Conservation (phyloP, 345 rosid species). For the Eucalyptus tenuipes region DNA sequence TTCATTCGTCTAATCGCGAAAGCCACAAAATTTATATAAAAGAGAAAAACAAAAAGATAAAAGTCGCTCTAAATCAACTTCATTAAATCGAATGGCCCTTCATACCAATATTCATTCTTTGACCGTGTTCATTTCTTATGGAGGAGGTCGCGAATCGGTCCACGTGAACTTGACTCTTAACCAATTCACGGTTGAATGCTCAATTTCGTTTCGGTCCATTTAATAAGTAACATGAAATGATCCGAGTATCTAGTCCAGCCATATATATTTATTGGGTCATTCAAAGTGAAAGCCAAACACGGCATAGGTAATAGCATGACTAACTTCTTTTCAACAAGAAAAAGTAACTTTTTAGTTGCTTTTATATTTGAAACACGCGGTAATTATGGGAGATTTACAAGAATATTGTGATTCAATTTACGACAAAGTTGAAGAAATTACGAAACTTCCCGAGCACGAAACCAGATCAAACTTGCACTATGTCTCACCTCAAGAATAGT, state of each 20-base stretch:
- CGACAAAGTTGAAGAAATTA: too few species aligned
- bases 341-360: too few species aligned
- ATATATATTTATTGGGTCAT: too few species aligned
- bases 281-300: not conserved
- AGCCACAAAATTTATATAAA: too few species aligned
- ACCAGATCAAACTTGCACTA: too few species aligned
- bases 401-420: too few species aligned
- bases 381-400: too few species aligned
- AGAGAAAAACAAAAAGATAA: accelerated
- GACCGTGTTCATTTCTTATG: not conserved
- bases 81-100: not conserved
- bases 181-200: not conserved
- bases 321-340: too few species aligned
- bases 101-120: not conserved
- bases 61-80: not conserved
- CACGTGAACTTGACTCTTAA: not conserved
- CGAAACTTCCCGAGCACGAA: too few species aligned
- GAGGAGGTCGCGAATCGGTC: not conserved
- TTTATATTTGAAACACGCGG: too few species aligned
- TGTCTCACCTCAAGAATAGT: too few species aligned
- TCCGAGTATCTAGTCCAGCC: not conserved
- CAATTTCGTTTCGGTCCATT: not conserved
- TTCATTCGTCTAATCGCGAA: accelerated
- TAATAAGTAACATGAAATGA: not conserved
- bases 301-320: not conserved